Evolutionary conservation across 495 filamentous ascomycete genomes (phyloP).

Genomic region (Staphylotrichum longicolle): DNA sequence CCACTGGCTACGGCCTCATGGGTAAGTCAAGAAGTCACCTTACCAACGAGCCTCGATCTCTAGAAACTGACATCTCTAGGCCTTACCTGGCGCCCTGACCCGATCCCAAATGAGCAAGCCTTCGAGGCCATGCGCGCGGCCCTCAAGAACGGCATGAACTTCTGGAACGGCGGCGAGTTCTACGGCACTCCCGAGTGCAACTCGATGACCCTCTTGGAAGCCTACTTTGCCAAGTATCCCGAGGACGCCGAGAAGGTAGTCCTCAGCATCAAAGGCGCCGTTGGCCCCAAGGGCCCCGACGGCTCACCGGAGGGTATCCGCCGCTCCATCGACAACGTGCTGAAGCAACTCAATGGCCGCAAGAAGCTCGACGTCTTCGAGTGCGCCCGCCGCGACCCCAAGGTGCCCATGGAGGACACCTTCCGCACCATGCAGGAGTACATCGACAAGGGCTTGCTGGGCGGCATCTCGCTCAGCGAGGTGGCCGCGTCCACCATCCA

Average conservation of each 20-base stretch:
- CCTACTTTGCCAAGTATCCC: slow-evolving; percentile 68
- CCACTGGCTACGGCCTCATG: slow-evolving; percentile 61
- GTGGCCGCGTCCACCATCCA: slow-evolving; percentile 71
- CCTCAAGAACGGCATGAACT: slow-evolving; percentile 61
- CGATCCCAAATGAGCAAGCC: slow-evolving; percentile 57
- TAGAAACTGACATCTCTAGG: slow-evolving; percentile 42
- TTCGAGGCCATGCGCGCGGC: slow-evolving; percentile 68
- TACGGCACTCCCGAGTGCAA: slow-evolving; percentile 72
- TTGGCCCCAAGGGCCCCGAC: slow-evolving; percentile 45
- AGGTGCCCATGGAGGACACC: slow-evolving; percentile 49
- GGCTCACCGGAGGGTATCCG: slow-evolving; percentile 62
- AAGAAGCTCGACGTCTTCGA: slow-evolving; percentile 85
- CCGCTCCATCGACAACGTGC: slow-evolving; percentile 63
- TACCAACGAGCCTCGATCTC: background rate
- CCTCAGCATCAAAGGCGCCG: slow-evolving; percentile 62
- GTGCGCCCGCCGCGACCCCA: slow-evolving; percentile 67
- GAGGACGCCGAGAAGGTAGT: slow-evolving; percentile 66
- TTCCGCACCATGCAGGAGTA: slow-evolving; percentile 56
- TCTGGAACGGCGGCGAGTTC: slow-evolving; percentile 81
- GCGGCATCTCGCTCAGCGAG: slow-evolving; percentile 75
- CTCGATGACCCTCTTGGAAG: slow-evolving; percentile 60
- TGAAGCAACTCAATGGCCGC: slow-evolving; percentile 63
- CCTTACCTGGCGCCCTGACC: slow-evolving; percentile 68
- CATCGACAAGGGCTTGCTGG: slow-evolving; percentile 73
- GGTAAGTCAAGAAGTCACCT: slow-evolving; percentile 26